These are phyloP conservation scores for Pyricularia sp. DNA, from an alignment of 2,329 filamentous ascomycete genomes.

Conservation along the genomic window DNA sequence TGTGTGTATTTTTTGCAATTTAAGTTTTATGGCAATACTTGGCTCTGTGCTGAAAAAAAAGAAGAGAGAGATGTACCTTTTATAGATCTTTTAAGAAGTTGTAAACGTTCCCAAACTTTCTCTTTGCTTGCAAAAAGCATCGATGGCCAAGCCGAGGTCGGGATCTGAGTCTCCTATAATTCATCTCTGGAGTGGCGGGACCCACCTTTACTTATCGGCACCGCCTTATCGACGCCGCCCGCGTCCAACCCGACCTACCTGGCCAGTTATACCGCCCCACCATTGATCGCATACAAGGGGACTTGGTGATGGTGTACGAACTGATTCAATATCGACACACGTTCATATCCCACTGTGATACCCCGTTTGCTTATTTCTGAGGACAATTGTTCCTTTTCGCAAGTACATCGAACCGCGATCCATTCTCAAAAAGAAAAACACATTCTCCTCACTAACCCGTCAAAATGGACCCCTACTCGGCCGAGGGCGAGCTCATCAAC, in stretches of 20 bases:
- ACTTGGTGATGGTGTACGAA: neutral
- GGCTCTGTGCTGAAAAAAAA: neutral
- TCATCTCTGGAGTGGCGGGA: neutral
- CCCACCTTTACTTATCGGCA: neutral
- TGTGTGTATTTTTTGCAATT: neutral
- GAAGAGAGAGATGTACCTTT: neutral
- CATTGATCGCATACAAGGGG: neutral
- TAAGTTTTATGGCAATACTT: neutral
- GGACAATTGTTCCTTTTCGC: neutral
- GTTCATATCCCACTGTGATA: neutral
- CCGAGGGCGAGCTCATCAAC: constrained; percentile 59
- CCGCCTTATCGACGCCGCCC: neutral
- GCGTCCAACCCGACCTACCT: neutral
- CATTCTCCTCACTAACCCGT: neutral
- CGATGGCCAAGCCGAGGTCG: neutral
- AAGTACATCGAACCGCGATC: neutral
- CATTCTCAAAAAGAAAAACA: neutral
- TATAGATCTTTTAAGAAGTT: neutral
- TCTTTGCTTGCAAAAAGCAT: neutral
- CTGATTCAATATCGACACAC: neutral
- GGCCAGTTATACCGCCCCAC: neutral
- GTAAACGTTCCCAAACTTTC: neutral
- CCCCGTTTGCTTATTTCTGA: neutral
- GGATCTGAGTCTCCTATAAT: neutral
- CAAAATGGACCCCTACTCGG: constrained; percentile 56